Conservation (phyloP, 2,329 filamentous ascomycete genomes). For the Chrysoporthe cubensis region DNA sequence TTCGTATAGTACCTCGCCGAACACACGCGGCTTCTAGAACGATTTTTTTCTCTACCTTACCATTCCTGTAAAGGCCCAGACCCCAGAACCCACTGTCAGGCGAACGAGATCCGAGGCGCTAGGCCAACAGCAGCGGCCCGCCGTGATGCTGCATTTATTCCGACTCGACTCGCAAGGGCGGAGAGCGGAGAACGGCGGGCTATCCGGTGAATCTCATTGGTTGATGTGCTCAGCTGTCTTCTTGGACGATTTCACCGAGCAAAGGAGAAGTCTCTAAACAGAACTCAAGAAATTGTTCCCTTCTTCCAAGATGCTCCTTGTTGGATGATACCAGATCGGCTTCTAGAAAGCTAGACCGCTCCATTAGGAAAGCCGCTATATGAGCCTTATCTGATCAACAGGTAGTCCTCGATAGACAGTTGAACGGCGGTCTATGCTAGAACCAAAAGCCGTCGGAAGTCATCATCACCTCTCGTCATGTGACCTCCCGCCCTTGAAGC, state of each 20-base stretch:
- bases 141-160: not conserved
- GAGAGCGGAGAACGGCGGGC: not conserved
- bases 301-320: no score
- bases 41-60: not conserved
- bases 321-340: no score
- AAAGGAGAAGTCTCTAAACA: no score
- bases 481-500: not conserved
- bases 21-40: conserved; percentile 13
- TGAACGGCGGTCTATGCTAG: no score
- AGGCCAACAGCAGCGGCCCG: not conserved
- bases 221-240: not conserved
- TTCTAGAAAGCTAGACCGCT: no score
- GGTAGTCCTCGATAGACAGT: not conserved
- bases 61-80: not conserved
- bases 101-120: not conserved
- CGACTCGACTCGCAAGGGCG: not conserved
- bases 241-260: no score
- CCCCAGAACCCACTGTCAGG: conserved; percentile 1
- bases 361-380: no score
- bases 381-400: no score
- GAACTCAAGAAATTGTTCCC: no score
- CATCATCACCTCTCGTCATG: not conserved
- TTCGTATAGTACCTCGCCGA: not conserved
- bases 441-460: not conserved
- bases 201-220: not conserved